Base-by-base conservation (phyloP, 2,329 filamentous ascomycete species). In the Eutypa lata region DNA sequence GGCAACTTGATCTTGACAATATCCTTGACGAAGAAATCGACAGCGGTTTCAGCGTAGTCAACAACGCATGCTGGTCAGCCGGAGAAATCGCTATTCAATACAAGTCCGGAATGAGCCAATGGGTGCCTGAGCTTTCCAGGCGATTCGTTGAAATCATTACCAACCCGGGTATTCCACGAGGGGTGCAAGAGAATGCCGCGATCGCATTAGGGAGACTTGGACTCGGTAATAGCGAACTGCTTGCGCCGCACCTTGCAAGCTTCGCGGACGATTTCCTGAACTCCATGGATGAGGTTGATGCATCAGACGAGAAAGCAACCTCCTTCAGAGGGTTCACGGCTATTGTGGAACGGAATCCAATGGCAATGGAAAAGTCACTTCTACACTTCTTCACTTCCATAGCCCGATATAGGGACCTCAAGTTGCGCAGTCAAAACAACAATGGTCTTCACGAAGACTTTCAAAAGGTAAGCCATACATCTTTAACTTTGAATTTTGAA, bases 31-130 rank as follows among this genome's bases (percentile, higher is more conserved):
- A 95, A 61, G 89, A 91, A 55, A 85, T 91, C 46, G 90, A 96
- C 58, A 88, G 84, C 18, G 87, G 86, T 14, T 97, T 96, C 69
- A 91, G 91, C 55, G 92, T 97, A 28, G 86, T 97, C 54, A 99
- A 97, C 80, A 99, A 99, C 68, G 93, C 94, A 21, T 97, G 93
- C 74, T 99, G 94, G 94, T 95, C 92, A 7, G 87, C 86, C 22
- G 94, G 94, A 42, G 94, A 99, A 75, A 94, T 97, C 56, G 85
- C 91, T 16, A 86, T 96, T 70, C 86, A 90, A 56, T 81, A 89
- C 67, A 83, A 86, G 60, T 84, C 86, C 56, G 84, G 81, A 50
- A 89, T 97, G 83, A 80, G 80, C 1, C 88, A 87, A 1, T 96
- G 88, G 67, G 82, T 91, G 10, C 85, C 89, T 21, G 83, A 88